Evolutionary conservation across 23 red algal genomes (phyloP).

Genomic region (Gracilaria vermiculophylla): DNA sequence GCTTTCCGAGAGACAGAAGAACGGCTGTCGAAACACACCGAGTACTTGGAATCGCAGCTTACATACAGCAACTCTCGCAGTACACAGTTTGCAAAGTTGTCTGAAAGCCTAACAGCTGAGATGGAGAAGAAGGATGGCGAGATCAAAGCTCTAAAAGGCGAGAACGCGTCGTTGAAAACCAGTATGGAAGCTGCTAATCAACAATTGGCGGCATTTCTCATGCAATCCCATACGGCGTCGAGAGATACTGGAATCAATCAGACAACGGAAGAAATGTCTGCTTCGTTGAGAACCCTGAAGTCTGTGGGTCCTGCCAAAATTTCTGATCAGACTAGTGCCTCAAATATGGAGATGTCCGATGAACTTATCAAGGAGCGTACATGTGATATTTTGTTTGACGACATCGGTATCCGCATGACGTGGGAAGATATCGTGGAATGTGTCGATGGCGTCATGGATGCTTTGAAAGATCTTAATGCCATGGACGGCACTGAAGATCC

Average conservation of each 20-base stretch:
- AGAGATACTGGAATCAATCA: slow-evolving; percentile 8
- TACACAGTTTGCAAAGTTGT: slow-evolving; percentile 39
- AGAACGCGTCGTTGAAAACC: slow-evolving; percentile 10
- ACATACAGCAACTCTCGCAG: slow-evolving; percentile 27
- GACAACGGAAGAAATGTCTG: not conserved
- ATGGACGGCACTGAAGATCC: slow-evolving; percentile 2
- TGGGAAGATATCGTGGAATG: slow-evolving; percentile 64
- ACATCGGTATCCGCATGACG: slow-evolving; percentile 22
- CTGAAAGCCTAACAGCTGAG: slow-evolving; percentile 11
- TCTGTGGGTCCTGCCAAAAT: not conserved
- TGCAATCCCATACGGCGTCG: slow-evolving; percentile 13
- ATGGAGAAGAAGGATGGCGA: slow-evolving; percentile 53
- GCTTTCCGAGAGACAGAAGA: slow-evolving; percentile 47
- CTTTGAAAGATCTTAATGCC: slow-evolving; percentile 32
- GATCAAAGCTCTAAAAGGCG: not conserved
- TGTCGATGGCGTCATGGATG: slow-evolving; percentile 55
- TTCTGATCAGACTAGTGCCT: not conserved
- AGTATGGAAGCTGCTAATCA: slow-evolving; percentile 27
- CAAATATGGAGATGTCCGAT: not conserved
- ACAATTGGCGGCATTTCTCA: slow-evolving; percentile 34
- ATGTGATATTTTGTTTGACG: slow-evolving; percentile 33
- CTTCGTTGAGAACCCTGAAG: not conserved
- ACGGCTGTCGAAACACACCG: slow-evolving; percentile 25
- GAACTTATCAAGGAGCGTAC: slow-evolving; percentile 3
- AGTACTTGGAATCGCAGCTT: slow-evolving; percentile 46